Percentiles rank a stretch among this genome's conserved stretches.
Conservation (phyloP, 2,329 filamentous ascomycete genomes). For the Ophiostoma himal-ulmi region DNA sequence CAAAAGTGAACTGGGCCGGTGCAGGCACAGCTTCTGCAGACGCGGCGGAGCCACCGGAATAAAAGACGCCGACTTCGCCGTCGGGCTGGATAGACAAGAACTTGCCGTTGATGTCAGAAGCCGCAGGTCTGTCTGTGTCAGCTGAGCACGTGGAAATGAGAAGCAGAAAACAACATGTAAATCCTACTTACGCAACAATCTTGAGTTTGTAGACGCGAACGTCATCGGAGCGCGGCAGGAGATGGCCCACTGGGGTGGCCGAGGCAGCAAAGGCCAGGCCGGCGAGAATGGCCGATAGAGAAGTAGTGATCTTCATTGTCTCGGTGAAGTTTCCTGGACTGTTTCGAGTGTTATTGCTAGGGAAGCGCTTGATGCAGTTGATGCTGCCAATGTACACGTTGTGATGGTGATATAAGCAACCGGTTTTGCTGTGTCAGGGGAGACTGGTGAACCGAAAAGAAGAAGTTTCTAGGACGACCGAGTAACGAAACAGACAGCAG, state of each 20-base stretch:
- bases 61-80: slow-evolving; percentile 33
- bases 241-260: background rate
- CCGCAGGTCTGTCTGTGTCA: slow-evolving; percentile 12
- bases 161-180: background rate
- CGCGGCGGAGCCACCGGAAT: background rate
- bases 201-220: slow-evolving; percentile 19
- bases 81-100: slow-evolving; percentile 32
- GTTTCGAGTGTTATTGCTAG: background rate
- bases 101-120: slow-evolving; percentile 31
- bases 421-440: background rate
- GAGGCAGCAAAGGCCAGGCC: background rate
- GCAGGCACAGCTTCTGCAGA: background rate
- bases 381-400: background rate
- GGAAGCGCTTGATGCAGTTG: background rate
- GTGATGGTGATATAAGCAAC: background rate
- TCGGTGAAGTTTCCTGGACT: background rate
- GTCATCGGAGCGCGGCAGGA: background rate
- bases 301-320: background rate
- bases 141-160: background rate
- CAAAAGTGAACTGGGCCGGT: background rate
- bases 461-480: no score
- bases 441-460: background rate
- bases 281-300: background rate
- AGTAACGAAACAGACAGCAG: background rate
- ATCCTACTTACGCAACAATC: slow-evolving; percentile 11